Conservation (phyloP, 345 rosid genomes). For the Salix arbutifolia region DNA sequence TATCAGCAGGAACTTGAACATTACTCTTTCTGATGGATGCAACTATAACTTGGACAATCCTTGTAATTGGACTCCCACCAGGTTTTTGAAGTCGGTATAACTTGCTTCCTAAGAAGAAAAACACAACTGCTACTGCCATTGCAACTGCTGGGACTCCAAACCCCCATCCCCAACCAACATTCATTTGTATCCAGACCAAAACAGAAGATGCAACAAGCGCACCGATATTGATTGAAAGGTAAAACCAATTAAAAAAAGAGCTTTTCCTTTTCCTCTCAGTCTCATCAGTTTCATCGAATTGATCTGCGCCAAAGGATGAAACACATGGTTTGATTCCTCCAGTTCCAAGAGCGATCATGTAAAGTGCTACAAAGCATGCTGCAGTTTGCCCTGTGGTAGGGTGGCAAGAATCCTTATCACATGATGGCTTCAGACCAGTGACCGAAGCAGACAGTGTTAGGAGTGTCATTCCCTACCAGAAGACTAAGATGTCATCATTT, state of each 20-base stretch:
- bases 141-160: conserved; percentile 87
- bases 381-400: conserved; percentile 49
- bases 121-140: conserved; percentile 71
- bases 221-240: conserved; percentile 81
- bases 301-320: conserved; percentile 96
- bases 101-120: conserved; percentile 72
- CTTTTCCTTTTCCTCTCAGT: conserved; percentile 70
- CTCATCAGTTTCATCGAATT: conserved; percentile 82
- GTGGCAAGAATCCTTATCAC: conserved; percentile 49
- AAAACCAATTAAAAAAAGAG: conserved; percentile 96
- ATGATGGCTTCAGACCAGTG: conserved; percentile 66
- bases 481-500: neutral
- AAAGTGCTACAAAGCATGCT: conserved; percentile 61
- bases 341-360: conserved; percentile 86
- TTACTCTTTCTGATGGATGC: conserved; percentile 66
- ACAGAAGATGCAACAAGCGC: conserved; percentile 85
- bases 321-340: conserved; percentile 99
- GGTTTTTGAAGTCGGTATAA: conserved; percentile 72
- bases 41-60: conserved; percentile 75
- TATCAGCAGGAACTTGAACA: conserved; percentile 63
- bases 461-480: conserved; percentile 75
- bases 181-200: conserved; percentile 93
- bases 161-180: conserved; percentile 97
- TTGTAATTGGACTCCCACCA: conserved; percentile 88
- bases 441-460: conserved; percentile 72